Evolutionary conservation across 495 filamentous ascomycete species (phyloP), one percentile per base, ranked within the genome.

Genomic region (Echria macrotheca): DNA sequence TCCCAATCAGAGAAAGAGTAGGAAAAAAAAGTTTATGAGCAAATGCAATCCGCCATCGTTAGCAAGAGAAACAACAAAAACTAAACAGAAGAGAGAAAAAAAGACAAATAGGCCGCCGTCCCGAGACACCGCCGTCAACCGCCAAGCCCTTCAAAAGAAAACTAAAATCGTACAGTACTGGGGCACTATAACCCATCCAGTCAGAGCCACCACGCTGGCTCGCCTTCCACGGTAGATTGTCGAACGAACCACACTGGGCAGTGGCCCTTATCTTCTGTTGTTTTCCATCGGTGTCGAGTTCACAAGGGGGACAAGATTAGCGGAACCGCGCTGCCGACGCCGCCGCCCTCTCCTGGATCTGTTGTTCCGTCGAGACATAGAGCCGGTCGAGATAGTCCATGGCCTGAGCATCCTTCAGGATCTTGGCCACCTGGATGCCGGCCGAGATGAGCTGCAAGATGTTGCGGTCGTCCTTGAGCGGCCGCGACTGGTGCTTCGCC

Each of bases 401-500:
- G 33, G 87, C 86, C 53, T 72, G 72, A 38, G 84, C 82, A 70
- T 94, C 87, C 67, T 84, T 87, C 26, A 94, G 71, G 47, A 91
- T 88, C 60, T 88, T 90, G 32, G 87, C 83, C 53, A 94, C 88
- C 66, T 94, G 88, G 42, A 85, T 85, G 19, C 87, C 88, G 28
- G 87, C 87, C 40, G 84, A 88, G 47, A 94, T 86, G 21, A 91
- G 74, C 69, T 94, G 88, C 28, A 94, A 74, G 48, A 94, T 86
- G 63, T 91, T 90, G 54, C 88, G 78, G 65, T 94, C 88, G 72
- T 94, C 88, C 78, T 94, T 94, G 50, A 89, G 71, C 14, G 87
- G 86, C 36, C 87, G 77, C 39, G 81, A 84, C 64, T 89, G 86
- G 67, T 90, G 84, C 72, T 88, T 88, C 36, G 86, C 85, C 14